Base-by-base conservation (phyloP, 768 basidiomycete genomes). In the Mycena rosella region DNA sequence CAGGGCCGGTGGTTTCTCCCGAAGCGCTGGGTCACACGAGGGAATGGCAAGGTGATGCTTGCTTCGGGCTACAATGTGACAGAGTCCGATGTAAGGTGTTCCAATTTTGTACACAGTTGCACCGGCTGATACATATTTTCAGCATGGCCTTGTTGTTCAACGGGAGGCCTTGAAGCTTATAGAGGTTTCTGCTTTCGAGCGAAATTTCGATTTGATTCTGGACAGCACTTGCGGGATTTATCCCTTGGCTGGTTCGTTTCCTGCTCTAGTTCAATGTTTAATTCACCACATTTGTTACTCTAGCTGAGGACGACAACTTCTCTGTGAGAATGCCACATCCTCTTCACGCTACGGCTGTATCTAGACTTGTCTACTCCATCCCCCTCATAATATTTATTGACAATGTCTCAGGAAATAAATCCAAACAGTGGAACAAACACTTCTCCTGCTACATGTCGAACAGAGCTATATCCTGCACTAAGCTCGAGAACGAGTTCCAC, bases 371-470 rank as follows among this genome's bases (percentile, higher is more conserved):
- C 0, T 66, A 70, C 24, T 64, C 65, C 0, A 54, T 65, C 15
- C 72, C 64, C 15, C 13, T 76, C 14, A 61, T 54, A 8, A 40
- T 74, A 7, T 77, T 69, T 51, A 64, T 64, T 3, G 76, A 77
- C 51, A 76, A 78, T 44, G 70, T 75, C 9, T 78, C 75, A 0
- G 77, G 75, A 0, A 78, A 78, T 34, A 45, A 65, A 17, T 75
- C 72, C 0, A 77, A 77, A 49, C 67, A 72, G 30, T 38, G 38
- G 38, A 38, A 38, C 15, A 38, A 38, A 14, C 38, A 38, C 14
- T 38, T 38, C 38, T 38, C 38, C 3, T 38, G 38, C 38, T 38
- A 38, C 38, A 38, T 38, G 38, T 38, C 38, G 9, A 38, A 38
- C 15, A 14, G 10, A 9, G 38, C 38, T 38, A 3, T 38, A 3